Evolutionary conservation across 768 basidiomycete genomes (phyloP).

Genomic region (Kwoniella bestiolae): DNA sequence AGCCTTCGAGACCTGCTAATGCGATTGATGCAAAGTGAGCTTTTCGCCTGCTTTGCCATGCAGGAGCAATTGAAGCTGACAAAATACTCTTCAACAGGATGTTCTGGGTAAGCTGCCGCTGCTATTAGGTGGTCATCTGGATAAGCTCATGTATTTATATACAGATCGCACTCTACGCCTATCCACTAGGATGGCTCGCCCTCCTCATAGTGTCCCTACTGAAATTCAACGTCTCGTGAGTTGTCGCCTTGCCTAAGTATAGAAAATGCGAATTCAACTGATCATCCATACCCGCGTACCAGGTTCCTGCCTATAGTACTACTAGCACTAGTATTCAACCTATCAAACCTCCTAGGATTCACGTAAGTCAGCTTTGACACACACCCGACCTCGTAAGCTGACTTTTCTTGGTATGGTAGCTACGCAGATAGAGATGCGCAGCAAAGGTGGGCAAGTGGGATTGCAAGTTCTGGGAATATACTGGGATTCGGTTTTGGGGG

Average conservation of each 20-base stretch:
- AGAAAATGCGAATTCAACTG: background rate
- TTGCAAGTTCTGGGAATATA: slow-evolving; percentile 72
- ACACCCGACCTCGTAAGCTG: background rate
- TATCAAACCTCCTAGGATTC: slow-evolving; percentile 94
- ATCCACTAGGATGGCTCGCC: slow-evolving; percentile 84
- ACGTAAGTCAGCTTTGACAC: slow-evolving; percentile 71
- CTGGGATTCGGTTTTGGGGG: slow-evolving; percentile 71
- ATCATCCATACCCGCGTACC: slow-evolving; percentile 14
- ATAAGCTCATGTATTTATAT: slow-evolving; percentile 19
- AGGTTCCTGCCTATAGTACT: slow-evolving; percentile 94
- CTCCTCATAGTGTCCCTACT: slow-evolving; percentile 86
- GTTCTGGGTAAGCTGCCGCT: slow-evolving; percentile 75
- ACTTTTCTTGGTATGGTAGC: slow-evolving; percentile 12
- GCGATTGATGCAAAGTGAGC: slow-evolving; percentile 81
- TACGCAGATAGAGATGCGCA: slow-evolving; percentile 77
- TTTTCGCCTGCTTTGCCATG: slow-evolving; percentile 6
- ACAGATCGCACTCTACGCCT: slow-evolving; percentile 86
- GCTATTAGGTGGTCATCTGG: background rate
- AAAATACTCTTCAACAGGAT: slow-evolving; percentile 64
- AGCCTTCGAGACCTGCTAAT: slow-evolving; percentile 89
- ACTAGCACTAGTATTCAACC: slow-evolving; percentile 92
- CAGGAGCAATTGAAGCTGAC: slow-evolving; percentile 22
- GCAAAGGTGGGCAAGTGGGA: slow-evolving; percentile 79
- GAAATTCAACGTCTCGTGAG: slow-evolving; percentile 84
- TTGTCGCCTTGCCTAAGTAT: slow-evolving; percentile 30